Conservation (phyloP, 805 yeast species). For the Saccharomycopsis malanga region DNA sequence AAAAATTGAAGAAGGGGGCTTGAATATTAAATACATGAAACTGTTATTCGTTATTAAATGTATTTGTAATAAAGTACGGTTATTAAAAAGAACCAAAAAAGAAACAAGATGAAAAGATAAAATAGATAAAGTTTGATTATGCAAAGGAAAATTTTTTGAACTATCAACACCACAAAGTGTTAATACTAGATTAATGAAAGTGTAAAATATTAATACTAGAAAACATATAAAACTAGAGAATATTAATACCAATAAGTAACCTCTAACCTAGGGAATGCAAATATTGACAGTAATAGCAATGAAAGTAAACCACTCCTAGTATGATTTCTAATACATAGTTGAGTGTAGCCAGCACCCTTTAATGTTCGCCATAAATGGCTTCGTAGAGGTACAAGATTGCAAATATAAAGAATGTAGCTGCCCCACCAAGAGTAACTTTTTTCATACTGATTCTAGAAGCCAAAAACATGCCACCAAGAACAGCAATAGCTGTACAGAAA, state of each 20-base stretch:
- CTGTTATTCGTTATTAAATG: not conserved
- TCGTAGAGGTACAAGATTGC: conserved; percentile 73
- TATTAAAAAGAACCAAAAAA: not conserved
- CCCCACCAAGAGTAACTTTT: conserved; percentile 87
- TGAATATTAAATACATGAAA: not conserved
- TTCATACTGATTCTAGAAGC: conserved; percentile 89
- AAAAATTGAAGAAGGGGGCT: not conserved
- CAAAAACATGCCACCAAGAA: conserved; percentile 82
- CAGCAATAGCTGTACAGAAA: conserved; percentile 84
- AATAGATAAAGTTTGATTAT: not conserved
- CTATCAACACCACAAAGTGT: not conserved
- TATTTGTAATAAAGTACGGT: not conserved
- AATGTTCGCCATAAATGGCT: conserved; percentile 33
- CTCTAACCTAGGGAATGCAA: too few relatives aligned
- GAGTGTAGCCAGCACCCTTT: too few relatives aligned
- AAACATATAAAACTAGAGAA: not conserved
- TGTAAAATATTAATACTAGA: not conserved
- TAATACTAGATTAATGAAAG: not conserved
- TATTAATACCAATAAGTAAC: not conserved
- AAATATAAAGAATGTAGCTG: conserved; percentile 77
- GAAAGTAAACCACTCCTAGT: too few relatives aligned
- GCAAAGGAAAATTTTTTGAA: not conserved
- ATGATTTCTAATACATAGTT: too few relatives aligned
- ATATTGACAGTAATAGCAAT: too few relatives aligned
- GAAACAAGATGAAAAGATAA: not conserved